Evolutionary conservation across 495 filamentous ascomycete genomes (phyloP).

Genomic region (Aspergillus biplanus): DNA sequence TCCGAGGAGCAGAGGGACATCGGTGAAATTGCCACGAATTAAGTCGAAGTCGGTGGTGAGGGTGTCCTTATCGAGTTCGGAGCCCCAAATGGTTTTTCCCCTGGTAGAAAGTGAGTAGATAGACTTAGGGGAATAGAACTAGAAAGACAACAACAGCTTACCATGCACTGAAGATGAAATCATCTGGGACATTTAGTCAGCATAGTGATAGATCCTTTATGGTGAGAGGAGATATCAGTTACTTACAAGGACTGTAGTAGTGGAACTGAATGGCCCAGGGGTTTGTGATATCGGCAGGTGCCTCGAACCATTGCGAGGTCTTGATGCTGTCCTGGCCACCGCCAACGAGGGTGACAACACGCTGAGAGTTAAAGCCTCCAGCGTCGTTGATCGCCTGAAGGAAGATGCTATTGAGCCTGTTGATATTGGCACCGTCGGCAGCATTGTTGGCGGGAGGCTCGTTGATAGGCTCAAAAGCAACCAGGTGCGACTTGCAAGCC

Average conservation of each 20-base stretch:
- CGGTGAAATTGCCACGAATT: conserved; percentile 56
- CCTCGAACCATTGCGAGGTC: conserved; percentile 57
- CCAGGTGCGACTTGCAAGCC: conserved; percentile 54
- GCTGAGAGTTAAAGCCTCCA: conserved; percentile 58
- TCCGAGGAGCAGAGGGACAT: conserved; percentile 60
- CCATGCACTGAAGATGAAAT: conserved; percentile 56
- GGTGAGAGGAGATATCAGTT: conserved; percentile 17
- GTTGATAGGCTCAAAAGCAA: conserved; percentile 67
- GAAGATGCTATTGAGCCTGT: conserved; percentile 62
- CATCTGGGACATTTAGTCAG: conserved; percentile 28
- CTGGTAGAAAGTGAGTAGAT: conserved; percentile 20
- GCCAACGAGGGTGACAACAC: conserved; percentile 62
- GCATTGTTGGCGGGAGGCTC: conserved; percentile 57
- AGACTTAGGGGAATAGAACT: background rate
- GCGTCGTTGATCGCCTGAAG: conserved; percentile 56
- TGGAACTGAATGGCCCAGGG: conserved; percentile 67
- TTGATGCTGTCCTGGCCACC: conserved; percentile 54
- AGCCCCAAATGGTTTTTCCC: conserved; percentile 66
- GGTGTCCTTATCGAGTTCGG: conserved; percentile 53
- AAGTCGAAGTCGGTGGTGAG: conserved; percentile 54
- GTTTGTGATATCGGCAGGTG: conserved; percentile 52
- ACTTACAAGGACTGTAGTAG: conserved; percentile 62
- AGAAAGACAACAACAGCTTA: conserved; percentile 5
- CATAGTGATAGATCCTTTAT: conserved; percentile 27
- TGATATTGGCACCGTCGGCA: conserved; percentile 54